Evolutionary conservation across 768 basidiomycete species (phyloP), one percentile per base, ranked within the genome.

Genomic region (Boletus bicolor): DNA sequence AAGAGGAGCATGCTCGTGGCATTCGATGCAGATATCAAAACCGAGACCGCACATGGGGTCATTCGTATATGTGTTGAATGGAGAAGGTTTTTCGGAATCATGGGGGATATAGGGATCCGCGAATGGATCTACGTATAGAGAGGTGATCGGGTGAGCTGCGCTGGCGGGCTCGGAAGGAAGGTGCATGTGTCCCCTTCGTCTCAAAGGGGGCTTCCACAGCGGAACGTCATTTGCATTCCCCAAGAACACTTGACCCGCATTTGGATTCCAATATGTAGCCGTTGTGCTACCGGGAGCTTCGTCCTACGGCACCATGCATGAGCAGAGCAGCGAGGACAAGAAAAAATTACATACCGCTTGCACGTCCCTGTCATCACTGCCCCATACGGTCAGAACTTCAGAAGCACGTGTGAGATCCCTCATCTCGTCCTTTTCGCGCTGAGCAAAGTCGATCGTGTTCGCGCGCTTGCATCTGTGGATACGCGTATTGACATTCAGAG

Each of bases 401-500:
- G 82, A 86, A 7, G 91, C 89, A 55, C 83, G 80, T 0, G 93
- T 96, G 52, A 95, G 75, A 65, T 90, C 88, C 12, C 88, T 77
- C 91, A 94, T 95, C 75, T 95, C 93, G 57, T 91, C 89, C 71
- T 83, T 83, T 74, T 96, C 93, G 35, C 91, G 79, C 64, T 84
- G 81, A 14, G 89, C 85, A 70, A 94, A 93, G 68, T 91, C 83
- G 66, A 92, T 81, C 32, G 86, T 88, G 67, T 89, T 88, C 5
- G 73, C 73, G 36, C 58, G 56, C 61, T 65, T 66, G 49, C 68
- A 69, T 45, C 68, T 60, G 21, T 69, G 68, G 39, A 68, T 56
- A 12, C 60, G 63, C 10, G 58, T 46, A 34, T 55, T 64, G 44
- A 51, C 26, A 11, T 49, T 55, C 19, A 9, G 12, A 12, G 57